These are phyloP conservation scores for Sonneratia caseolaris DNA, from an alignment of 345 rosid genomes.

Conservation along the genomic window DNA sequence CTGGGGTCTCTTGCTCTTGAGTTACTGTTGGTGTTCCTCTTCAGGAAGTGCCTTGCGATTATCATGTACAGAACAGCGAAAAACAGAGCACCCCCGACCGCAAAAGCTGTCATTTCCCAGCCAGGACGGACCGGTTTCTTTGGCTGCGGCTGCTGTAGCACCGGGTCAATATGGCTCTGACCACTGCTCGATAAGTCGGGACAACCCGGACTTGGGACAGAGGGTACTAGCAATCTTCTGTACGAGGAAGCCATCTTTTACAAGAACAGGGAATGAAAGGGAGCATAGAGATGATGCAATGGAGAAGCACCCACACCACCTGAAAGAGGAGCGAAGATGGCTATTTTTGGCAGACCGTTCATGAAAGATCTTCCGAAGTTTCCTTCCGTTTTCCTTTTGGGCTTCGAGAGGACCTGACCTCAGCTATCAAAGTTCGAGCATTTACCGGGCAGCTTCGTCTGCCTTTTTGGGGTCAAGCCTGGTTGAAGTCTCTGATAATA, in stretches of 20 bases:
- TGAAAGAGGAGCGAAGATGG: neutral
- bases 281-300: neutral
- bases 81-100: neutral
- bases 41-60: constrained; percentile 1
- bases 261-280: neutral
- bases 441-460: constrained; percentile 16
- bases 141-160: too few species aligned
- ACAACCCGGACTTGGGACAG: too few species aligned
- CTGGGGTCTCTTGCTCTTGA: constrained; percentile 11
- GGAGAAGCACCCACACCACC: neutral
- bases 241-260: neutral
- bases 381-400: neutral
- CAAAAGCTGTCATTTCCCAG: neutral
- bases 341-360: neutral
- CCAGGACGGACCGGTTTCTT: too few species aligned
- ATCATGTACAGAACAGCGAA: constrained; percentile 11
- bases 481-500: constrained; percentile 4
- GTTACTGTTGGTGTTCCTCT: neutral
- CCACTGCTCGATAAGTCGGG: too few species aligned
- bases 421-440: constrained; percentile 3
- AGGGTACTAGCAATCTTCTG: neutral
- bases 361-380: neutral
- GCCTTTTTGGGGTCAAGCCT: neutral
- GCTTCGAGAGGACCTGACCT: constrained; percentile 7
- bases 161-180: too few species aligned